Evolutionary conservation across 345 rosid species (phyloP).

Genomic region (Eucalyptus grandis): DNA sequence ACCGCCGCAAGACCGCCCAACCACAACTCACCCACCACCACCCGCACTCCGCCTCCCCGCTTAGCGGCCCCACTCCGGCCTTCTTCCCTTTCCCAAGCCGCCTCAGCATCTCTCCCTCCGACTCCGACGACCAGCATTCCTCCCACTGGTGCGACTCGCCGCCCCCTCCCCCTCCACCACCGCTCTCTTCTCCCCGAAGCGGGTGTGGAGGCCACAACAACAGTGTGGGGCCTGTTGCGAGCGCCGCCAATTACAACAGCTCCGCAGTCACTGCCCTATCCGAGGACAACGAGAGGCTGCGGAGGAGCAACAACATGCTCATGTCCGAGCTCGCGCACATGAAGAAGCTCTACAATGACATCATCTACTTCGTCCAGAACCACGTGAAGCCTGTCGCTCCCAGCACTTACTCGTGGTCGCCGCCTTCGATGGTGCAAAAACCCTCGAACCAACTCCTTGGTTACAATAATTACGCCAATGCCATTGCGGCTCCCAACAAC

Average conservation of each 20-base stretch:
- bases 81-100: conserved; percentile 8
- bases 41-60: conserved; percentile 5
- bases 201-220: not conserved
- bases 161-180: conserved; percentile 26
- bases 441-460: conserved; percentile 37
- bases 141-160: not conserved
- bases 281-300: conserved; percentile 34
- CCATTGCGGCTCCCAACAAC: not conserved
- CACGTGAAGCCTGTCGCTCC: conserved; percentile 47
- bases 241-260: conserved; percentile 10
- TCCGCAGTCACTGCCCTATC: conserved; percentile 31
- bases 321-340: conserved; percentile 43
- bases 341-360: conserved; percentile 76
- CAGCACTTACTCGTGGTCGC: conserved; percentile 42
- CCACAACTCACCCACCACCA: not conserved
- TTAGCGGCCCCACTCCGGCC: not conserved
- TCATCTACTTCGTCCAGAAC: conserved; percentile 31
- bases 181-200: conserved; percentile 12
- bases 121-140: not conserved
- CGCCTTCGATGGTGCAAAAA: conserved; percentile 14
- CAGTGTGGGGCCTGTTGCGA: not conserved
- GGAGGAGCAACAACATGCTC: conserved; percentile 33
- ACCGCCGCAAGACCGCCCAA: conserved; percentile 68
- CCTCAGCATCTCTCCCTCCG: conserved; percentile 1
- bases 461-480: conserved; percentile 2